Conservation (phyloP, 2,329 filamentous ascomycete genomes). For the Helotiales sp. region DNA sequence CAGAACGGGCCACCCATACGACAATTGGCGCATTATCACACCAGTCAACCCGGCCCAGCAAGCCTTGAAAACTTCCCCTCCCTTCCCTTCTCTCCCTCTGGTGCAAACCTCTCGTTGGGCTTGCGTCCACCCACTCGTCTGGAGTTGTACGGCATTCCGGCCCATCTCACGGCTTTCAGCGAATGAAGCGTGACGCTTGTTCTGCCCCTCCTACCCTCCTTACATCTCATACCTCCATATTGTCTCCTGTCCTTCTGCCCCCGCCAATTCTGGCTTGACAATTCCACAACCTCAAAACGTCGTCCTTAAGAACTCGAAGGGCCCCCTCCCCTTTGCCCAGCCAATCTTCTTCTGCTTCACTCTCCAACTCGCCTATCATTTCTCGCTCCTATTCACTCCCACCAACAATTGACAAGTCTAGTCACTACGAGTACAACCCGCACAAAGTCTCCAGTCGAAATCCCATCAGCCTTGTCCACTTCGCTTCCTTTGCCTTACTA, state of each 20-base stretch:
- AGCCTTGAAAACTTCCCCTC: background rate
- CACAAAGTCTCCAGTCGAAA: slow-evolving; percentile 37
- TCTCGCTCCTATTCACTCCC: slow-evolving; percentile 19
- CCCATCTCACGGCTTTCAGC: slow-evolving; percentile 17
- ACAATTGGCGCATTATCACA: slow-evolving; percentile 6
- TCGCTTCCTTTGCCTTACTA: slow-evolving; percentile 42
- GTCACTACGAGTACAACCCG: slow-evolving; percentile 28
- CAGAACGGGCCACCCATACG: background rate
- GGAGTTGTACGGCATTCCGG: slow-evolving; percentile 29
- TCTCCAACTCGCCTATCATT: background rate
- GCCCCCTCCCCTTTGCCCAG: slow-evolving; percentile 33
- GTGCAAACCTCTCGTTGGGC: background rate
- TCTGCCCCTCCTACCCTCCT: slow-evolving; percentile 24
- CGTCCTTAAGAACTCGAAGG: slow-evolving; percentile 37
- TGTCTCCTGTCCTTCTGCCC: slow-evolving; percentile 24
- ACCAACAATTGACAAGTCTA: slow-evolving; percentile 27
- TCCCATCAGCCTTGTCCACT: slow-evolving; percentile 40
- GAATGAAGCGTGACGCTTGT: slow-evolving; percentile 6
- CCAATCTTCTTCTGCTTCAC: slow-evolving; percentile 13
- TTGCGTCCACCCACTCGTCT: background rate
- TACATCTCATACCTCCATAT: background rate
- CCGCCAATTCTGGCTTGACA: slow-evolving; percentile 38
- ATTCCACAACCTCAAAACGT: slow-evolving; percentile 36
- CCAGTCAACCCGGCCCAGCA: background rate
- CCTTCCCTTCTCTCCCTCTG: too few relatives aligned